phyloP scores from a whole-genome alignment of 768 basidiomycete species.

The Filobasidium wieringae region DNA sequence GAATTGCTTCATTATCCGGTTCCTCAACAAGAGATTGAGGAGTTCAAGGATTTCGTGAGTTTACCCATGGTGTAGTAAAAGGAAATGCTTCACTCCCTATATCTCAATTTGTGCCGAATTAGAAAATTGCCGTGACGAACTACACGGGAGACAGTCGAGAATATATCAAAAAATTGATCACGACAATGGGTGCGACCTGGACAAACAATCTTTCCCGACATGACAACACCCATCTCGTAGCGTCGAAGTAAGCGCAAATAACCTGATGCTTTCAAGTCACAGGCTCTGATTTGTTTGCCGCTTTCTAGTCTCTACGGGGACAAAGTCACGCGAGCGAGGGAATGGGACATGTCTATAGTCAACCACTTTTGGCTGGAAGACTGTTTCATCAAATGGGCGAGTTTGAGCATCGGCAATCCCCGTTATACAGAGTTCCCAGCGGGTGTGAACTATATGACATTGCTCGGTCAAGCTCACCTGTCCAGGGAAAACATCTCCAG shows the following conservation, averaged over 20 bases:
- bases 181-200: slow-evolving; percentile 62
- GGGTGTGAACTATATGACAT: slow-evolving; percentile 18
- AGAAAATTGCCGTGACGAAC: slow-evolving; percentile 77
- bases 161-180: slow-evolving; percentile 73
- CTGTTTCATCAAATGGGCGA: slow-evolving; percentile 65
- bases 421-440: slow-evolving; percentile 12
- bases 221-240: slow-evolving; percentile 66
- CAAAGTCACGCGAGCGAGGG: slow-evolving; percentile 61
- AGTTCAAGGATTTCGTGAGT: slow-evolving; percentile 54
- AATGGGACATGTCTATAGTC: slow-evolving; percentile 75
- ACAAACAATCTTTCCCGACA: slow-evolving; percentile 64
- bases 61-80: neutral
- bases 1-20: slow-evolving; percentile 77
- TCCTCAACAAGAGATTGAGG: slow-evolving; percentile 51
- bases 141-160: slow-evolving; percentile 78
- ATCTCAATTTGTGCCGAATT: neutral
- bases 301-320: slow-evolving; percentile 36
- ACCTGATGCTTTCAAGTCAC: neutral
- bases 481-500: slow-evolving; percentile 13
- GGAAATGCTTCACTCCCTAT: neutral
- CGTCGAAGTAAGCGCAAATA: slow-evolving; percentile 54
- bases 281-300: slow-evolving; percentile 13
- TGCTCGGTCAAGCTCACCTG: slow-evolving; percentile 15
- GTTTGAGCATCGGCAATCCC: neutral
- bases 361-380: slow-evolving; percentile 90